These are phyloP conservation scores for Beverwykella pulmonaria DNA, from an alignment of 495 filamentous ascomycete genomes.

Conservation along the genomic window DNA sequence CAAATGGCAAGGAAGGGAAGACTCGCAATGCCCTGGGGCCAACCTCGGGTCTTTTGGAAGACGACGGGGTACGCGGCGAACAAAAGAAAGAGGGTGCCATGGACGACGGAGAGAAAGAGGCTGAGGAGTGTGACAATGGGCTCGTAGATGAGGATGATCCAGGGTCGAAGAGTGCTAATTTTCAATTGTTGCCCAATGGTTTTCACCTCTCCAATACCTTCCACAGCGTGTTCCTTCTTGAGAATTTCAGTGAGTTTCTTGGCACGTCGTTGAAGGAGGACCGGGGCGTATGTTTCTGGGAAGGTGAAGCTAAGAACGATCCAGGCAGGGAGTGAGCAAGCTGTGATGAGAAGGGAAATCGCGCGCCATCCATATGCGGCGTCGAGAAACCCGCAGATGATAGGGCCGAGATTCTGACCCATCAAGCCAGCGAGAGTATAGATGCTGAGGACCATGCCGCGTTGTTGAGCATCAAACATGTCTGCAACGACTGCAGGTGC, in stretches of 20 bases:
- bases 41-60: slow-evolving; percentile 39
- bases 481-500: slow-evolving; percentile 60
- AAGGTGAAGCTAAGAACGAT: slow-evolving; percentile 35
- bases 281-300: slow-evolving; percentile 44
- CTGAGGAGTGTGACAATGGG: slow-evolving; percentile 43
- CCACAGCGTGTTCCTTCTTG: slow-evolving; percentile 38
- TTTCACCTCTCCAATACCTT: slow-evolving; percentile 26
- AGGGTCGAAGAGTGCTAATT: slow-evolving; percentile 58
- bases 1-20: slow-evolving; percentile 38
- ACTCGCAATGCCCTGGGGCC: slow-evolving; percentile 29
- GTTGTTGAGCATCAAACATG: slow-evolving; percentile 47
- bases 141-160: slow-evolving; percentile 42
- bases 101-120: slow-evolving; percentile 43
- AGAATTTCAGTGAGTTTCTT: slow-evolving; percentile 38
- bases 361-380: slow-evolving; percentile 65
- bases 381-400: slow-evolving; percentile 57
- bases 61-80: slow-evolving; percentile 48
- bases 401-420: slow-evolving; percentile 58
- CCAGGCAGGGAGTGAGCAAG: slow-evolving; percentile 1
- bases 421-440: slow-evolving; percentile 55
- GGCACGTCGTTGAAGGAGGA: slow-evolving; percentile 39
- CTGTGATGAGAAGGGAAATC: slow-evolving; percentile 44
- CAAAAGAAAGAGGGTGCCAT: slow-evolving; percentile 44
- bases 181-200: slow-evolving; percentile 33
- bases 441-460: slow-evolving; percentile 56